Percentiles rank a stretch among this genome's conserved stretches.
These are phyloP conservation scores for Emmonsiellopsis sp. DNA, from an alignment of 2,329 filamentous ascomycete species.

Conservation along the genomic window DNA sequence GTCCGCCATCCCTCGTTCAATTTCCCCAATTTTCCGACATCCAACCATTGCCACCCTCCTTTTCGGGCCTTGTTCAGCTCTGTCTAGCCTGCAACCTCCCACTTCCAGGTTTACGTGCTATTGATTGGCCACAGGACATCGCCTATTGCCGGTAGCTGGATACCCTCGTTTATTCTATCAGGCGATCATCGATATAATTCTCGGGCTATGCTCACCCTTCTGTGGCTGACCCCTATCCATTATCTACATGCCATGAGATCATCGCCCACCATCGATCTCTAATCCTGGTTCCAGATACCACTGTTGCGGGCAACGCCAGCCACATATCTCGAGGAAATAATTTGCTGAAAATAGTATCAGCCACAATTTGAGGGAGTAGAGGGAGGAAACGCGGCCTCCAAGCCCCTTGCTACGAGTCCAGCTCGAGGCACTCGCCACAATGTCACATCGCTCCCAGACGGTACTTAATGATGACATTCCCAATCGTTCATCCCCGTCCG, in stretches of 20 bases:
- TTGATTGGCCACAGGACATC: background rate
- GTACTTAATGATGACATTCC: background rate
- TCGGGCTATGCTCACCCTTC: background rate
- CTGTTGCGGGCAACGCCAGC: background rate
- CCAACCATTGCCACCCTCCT: background rate
- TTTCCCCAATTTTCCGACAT: background rate
- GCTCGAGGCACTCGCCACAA: background rate
- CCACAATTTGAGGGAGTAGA: background rate
- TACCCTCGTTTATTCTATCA: background rate
- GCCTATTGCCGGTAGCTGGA: background rate
- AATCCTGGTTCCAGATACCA: background rate
- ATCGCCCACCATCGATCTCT: background rate
- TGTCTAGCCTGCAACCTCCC: background rate
- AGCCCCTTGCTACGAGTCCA: background rate
- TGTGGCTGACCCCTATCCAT: background rate
- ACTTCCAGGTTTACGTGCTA: background rate
- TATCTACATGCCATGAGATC: background rate
- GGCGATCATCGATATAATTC: background rate
- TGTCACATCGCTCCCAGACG: conserved; percentile 4
- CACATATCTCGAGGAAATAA: background rate
- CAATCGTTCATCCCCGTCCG: conserved; percentile 9
- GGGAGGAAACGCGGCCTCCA: background rate
- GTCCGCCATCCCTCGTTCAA: conserved; percentile 3
- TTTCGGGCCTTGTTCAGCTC: background rate
- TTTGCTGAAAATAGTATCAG: background rate